Conservation (phyloP, 257 asterid species). For the Ligustrum vulgare region DNA sequence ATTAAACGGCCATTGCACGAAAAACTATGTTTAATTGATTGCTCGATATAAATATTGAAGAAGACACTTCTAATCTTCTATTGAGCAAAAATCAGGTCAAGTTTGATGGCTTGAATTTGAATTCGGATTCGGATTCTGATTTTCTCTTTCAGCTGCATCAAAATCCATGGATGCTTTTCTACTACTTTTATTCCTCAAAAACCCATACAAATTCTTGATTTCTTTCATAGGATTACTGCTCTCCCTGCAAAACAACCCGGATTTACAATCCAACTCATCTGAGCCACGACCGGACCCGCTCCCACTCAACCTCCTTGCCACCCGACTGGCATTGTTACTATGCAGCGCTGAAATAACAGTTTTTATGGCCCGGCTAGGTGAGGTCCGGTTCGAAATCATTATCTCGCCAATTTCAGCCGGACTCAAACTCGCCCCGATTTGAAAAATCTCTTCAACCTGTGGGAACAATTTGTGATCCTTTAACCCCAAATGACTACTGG, state of each 20-base stretch:
- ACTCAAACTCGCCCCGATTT: constrained; percentile 52
- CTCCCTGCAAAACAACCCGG: constrained; percentile 30
- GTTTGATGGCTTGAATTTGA: not conserved
- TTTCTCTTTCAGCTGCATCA: constrained; percentile 40
- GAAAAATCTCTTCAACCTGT: constrained; percentile 56
- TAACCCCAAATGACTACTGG: constrained; percentile 53
- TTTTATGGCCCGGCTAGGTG: constrained; percentile 61
- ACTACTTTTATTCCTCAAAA: constrained; percentile 40
- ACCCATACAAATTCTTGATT: constrained; percentile 47
- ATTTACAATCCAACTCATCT: constrained; percentile 33
- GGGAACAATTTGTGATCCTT: constrained; percentile 61
- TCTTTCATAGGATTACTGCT: constrained; percentile 37
- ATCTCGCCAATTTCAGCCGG: constrained; percentile 61
- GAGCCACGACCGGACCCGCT: constrained; percentile 32
- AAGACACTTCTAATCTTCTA: too few species aligned
- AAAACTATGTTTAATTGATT: too few species aligned
- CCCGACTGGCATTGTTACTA: constrained; percentile 26
- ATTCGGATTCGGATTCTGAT: constrained; percentile 27
- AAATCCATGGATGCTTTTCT: constrained; percentile 39
- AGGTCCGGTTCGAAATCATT: constrained; percentile 57
- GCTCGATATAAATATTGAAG: too few species aligned
- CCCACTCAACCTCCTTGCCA: constrained; percentile 31
- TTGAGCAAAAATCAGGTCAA: not conserved
- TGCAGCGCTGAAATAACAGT: constrained; percentile 56
- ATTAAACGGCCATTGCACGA: too few species aligned